These are phyloP conservation scores for Rhodamnia argentea DNA, from an alignment of 345 rosid genomes.

Conservation along the genomic window DNA sequence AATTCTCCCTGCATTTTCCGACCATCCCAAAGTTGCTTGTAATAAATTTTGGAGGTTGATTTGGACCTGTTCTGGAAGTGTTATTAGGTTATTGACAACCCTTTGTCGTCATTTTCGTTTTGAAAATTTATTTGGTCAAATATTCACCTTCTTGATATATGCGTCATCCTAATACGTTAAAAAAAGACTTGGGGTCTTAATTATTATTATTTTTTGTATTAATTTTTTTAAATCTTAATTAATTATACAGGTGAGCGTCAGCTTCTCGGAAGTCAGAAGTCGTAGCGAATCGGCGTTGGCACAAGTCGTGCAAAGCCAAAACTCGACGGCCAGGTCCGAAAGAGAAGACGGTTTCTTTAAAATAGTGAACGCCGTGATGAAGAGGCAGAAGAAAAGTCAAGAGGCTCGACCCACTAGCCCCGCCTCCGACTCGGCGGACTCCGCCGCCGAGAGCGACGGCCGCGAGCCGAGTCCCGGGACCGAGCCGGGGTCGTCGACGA, in stretches of 20 bases:
- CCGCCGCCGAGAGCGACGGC: neutral
- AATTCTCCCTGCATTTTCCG: neutral
- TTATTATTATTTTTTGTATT: neutral
- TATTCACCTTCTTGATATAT: neutral
- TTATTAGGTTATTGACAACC: neutral
- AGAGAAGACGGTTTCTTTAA: slow-evolving; percentile 7
- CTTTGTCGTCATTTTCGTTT: neutral
- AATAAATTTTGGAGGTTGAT: neutral
- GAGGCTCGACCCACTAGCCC: neutral
- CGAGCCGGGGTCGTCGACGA: neutral
- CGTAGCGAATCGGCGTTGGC: neutral
- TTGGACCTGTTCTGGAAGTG: neutral
- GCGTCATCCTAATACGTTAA: neutral
- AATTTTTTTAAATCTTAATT: neutral
- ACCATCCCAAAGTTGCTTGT: neutral
- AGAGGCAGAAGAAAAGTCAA: neutral
- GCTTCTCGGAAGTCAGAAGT: slow-evolving; percentile 22
- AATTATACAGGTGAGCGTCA: slow-evolving; percentile 14
- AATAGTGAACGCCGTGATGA: neutral
- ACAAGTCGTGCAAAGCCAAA: neutral
- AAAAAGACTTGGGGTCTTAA: neutral
- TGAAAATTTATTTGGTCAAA: neutral
- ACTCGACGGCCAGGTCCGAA: neutral
- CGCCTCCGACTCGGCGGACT: neutral
- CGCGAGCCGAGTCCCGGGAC: neutral